These are phyloP conservation scores for Suhomyces sp. DNA, from an alignment of 805 yeast species.

Conservation along the genomic window DNA sequence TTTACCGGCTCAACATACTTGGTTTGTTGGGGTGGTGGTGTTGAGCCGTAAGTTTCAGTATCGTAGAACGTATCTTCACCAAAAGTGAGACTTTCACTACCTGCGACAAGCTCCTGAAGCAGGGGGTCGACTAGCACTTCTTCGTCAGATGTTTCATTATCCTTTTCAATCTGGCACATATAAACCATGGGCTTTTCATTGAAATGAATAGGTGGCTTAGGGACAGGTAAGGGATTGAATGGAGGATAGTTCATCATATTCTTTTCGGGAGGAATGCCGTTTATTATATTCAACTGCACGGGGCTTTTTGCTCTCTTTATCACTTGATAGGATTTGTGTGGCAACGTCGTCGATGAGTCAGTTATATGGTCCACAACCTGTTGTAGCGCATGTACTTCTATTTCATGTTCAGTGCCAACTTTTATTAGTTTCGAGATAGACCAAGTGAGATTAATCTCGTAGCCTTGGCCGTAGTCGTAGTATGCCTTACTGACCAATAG, in stretches of 20 bases:
- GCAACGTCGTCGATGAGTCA: not conserved
- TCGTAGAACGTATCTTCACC: not conserved
- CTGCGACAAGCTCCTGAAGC: slow-evolving; percentile 13
- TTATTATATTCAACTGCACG: slow-evolving; percentile 9
- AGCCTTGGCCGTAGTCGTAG: slow-evolving; percentile 13
- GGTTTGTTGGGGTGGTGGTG: not conserved
- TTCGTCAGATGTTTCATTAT: not conserved
- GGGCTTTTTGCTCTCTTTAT: slow-evolving; percentile 5
- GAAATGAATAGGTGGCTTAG: slow-evolving; percentile 12
- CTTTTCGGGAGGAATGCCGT: slow-evolving; percentile 18
- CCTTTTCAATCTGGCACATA: not conserved
- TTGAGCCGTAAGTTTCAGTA: not conserved
- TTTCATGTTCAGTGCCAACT: not conserved
- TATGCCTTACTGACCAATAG: slow-evolving; percentile 11
- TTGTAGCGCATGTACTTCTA: not conserved
- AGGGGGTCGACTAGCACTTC: slow-evolving; percentile 8
- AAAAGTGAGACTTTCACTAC: slow-evolving; percentile 15
- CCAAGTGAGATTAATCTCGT: not conserved
- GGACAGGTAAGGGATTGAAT: slow-evolving; percentile 19
- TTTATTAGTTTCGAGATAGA: not conserved
- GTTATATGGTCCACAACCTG: not conserved
- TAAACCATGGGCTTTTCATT: not conserved
- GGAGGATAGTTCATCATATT: slow-evolving; percentile 27
- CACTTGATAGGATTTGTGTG: not conserved
- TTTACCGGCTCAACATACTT: not conserved